Conservation (phyloP, 1,284 basidiomycete genomes). For the Leccinum solheimii region DNA sequence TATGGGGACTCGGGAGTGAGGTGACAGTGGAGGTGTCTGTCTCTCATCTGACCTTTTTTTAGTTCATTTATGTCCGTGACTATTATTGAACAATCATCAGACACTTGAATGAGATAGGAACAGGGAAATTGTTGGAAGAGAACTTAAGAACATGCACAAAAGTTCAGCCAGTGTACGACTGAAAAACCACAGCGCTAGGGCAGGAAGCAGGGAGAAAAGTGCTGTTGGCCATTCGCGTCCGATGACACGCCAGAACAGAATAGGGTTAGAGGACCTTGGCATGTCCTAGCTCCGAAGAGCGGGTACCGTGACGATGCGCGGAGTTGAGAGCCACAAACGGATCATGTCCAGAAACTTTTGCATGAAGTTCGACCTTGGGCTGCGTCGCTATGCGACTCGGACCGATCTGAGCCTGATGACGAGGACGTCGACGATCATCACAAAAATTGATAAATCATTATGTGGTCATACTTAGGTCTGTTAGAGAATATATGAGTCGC, state of each 20-base stretch:
- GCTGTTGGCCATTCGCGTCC: neutral
- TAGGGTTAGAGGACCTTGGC: neutral
- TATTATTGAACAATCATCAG: neutral
- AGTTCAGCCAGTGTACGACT: neutral
- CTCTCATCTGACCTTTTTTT: neutral
- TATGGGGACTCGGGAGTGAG: neutral
- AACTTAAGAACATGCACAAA: neutral
- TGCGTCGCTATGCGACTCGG: neutral
- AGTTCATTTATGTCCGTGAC: neutral
- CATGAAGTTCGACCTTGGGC: neutral
- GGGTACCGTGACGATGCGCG: neutral
- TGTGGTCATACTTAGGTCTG: too few species aligned
- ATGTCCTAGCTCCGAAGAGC: too few species aligned
- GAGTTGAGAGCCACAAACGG: neutral
- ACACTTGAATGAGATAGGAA: neutral
- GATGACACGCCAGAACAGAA: neutral
- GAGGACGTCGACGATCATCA: neutral
- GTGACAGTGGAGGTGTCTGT: neutral
- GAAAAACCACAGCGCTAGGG: neutral
- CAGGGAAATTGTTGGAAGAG: neutral
- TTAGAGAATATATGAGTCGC: too few species aligned
- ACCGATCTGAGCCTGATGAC: neutral
- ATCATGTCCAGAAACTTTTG: neutral
- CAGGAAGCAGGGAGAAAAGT: neutral
- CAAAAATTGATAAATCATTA: too few species aligned